Conservation (phyloP, 164 flowering plant species). For the grape (Vitis vinifera) region ASM3070453v1 NC_081808.1:2924501-2925000, state of each 20-base stretch:
- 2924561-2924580: slow-evolving; percentile 61
- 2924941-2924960: slow-evolving; percentile 51
- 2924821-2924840: slow-evolving; percentile 51
- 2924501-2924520: not conserved
- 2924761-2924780: slow-evolving; percentile 34
- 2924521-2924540: slow-evolving; percentile 49
- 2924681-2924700: not conserved
- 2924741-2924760: slow-evolving; percentile 64
- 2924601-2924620: not conserved
- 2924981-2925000: slow-evolving; percentile 59
- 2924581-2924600: slow-evolving; percentile 41
- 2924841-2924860: slow-evolving; percentile 67
- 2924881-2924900: slow-evolving; percentile 35
- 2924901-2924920: slow-evolving; percentile 12
- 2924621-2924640: slow-evolving; percentile 12
- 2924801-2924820: slow-evolving; percentile 68
- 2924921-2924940: slow-evolving; percentile 28
- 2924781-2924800: slow-evolving; percentile 40
- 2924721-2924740: slow-evolving; percentile 59
- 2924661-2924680: not conserved
- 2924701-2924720: slow-evolving; percentile 24
- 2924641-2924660: slow-evolving; percentile 24
- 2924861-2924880: slow-evolving; percentile 31
- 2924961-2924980: slow-evolving; percentile 47
- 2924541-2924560: slow-evolving; percentile 60